Base-by-base conservation (phyloP, 805 yeast species). In the Candida golubevii region DNA sequence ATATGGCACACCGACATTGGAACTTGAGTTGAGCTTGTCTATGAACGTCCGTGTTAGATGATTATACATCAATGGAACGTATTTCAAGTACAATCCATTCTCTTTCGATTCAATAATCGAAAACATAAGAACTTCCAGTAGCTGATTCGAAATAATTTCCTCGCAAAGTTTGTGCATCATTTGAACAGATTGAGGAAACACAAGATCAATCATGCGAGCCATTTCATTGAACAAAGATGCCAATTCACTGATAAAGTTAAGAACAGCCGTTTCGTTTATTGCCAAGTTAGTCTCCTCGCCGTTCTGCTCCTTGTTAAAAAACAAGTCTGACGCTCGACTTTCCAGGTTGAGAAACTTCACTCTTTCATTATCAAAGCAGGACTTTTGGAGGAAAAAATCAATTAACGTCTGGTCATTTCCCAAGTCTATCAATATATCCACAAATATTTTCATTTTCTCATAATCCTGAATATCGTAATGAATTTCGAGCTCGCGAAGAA, bases 401-500 rank as follows among this genome's bases (percentile, higher is more conserved):
- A 69, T 67, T 36, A 71, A 53, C 1, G 74, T 70, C 51, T 71
- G 74, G 26, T 70, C 68, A 49, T 69, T 71, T 14, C 64, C 58
- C 45, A 71, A 57, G 15, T 59, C 63, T 7, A 63, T 57, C 48
- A 71, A 53, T 12, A 71, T 67, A 35, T 55, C 43, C 5, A 69
- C 71, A 48, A 68, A 71, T 26, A 54, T 45, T 26, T 57, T 58
- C 11, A 77, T 70, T 15, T 61, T 60, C 3, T 55, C 60, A 50
- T 62, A 77, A 33, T 81, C 78, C 36, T 69, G 63, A 1, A 69
- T 56, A 36, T 75, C 78, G 47, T 75, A 73, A 48, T 75, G 82
- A 28, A 72, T 62, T 41, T 85, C 90, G 46, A 86, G 71, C 57
- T 88, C 95, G 37, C 79, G 63, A 12, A 87, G 59, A 7, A 85